Evolutionary conservation across 179 eudicot species (phyloP).

Genomic region (Spinacia oleracea): DNA sequence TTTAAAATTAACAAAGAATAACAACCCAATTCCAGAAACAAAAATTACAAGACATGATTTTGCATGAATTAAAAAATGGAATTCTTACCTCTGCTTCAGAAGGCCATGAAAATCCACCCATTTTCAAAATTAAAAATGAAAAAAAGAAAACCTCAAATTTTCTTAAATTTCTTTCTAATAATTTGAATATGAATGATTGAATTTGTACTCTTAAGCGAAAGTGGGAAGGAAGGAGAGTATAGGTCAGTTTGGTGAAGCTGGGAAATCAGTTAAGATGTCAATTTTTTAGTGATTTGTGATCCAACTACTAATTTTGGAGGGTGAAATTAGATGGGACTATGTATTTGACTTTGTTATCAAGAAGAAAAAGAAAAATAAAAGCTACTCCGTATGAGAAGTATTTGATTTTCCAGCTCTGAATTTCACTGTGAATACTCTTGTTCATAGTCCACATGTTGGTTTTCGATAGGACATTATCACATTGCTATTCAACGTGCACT

Average conservation of each 20-base stretch:
- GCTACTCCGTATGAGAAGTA: no score
- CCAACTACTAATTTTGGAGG: background rate
- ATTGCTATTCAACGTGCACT: no score
- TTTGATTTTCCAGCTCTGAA: no score
- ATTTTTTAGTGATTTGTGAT: background rate
- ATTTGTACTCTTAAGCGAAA: background rate
- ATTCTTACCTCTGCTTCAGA: constrained; percentile 45
- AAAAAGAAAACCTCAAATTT: background rate
- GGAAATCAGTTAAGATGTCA: constrained; percentile 11
- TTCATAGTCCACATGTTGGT: no score
- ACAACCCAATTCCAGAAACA: background rate
- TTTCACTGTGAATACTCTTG: no score
- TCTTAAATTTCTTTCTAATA: background rate
- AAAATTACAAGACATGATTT: background rate
- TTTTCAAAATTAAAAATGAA: constrained; percentile 20
- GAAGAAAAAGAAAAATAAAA: no score
- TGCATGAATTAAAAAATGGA: constrained; percentile 1
- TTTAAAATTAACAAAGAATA: constrained; percentile 5
- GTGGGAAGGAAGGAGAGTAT: background rate
- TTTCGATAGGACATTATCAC: no score
- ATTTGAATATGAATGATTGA: background rate
- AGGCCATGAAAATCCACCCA: constrained; percentile 54
- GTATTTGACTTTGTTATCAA: no score
- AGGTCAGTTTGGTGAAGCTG: background rate
- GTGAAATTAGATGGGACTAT: no score